Evolutionary conservation across 495 filamentous ascomycete genomes (phyloP), one percentile per base, ranked within the genome.

Genomic region (Lophiostoma macrostomum): DNA sequence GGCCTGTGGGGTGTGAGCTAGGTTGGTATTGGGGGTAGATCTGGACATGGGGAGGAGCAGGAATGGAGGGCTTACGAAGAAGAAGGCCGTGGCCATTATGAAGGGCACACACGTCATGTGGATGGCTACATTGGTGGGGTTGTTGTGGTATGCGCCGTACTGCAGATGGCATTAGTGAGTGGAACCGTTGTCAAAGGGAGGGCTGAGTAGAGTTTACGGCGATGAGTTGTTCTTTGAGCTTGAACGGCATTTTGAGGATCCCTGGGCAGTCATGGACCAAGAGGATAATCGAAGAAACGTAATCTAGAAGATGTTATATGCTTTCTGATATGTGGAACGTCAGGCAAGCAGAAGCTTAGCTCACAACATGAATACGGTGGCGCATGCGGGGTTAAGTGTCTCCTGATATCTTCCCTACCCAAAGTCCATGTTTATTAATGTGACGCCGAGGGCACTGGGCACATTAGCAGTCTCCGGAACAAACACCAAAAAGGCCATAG

Each of bases 81-180:
- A 5, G 38, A 57, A 57, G n/a, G 24, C 53, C 14, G 53, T 50
- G 1, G 23, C 34, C 7, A 57, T 25, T 2, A 57, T n/a, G 13
- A 28, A 1, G 2, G 53, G 53, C 2, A 57, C 53, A 31, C 44
- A 57, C 13, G 45, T 30, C 28, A 50, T 37, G 37, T 57, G 53
- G 38, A 57, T 57, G 0, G 45, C 36, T 2, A 57, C 28, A 22
- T 57, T 57, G 5, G 30, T 37, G 1, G 53, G 53, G 7, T 57
- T 30, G 37, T 46, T 45, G 38, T 57, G 53, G 46, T 57, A 57
- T 14, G 53, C 45, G 53, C 45, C 53, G 30, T 57, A 57, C 53
- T 57, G 18, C 4, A 20, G 30, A 43, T 23, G 27, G 24, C 10
- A 7, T 29, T 24, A 40, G 29, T 20, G 24, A 5, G 8, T 2